phyloP scores from a whole-genome alignment of 2,329 filamentous ascomycete species.

The Pyrenophora tritici-repentis region DNA sequence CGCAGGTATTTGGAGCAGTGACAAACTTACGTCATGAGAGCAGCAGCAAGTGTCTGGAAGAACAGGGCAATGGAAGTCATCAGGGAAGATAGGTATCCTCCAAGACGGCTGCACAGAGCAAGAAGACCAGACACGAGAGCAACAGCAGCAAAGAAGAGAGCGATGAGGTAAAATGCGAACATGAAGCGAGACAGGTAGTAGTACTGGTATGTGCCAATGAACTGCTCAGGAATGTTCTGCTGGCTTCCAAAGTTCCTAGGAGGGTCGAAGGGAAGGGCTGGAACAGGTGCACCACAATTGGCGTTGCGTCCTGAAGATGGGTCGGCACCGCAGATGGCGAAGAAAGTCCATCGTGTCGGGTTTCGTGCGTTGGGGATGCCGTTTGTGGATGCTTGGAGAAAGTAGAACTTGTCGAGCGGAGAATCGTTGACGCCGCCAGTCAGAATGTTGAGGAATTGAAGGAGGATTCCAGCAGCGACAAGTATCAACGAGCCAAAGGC shows the following conservation, averaged over 20 bases:
- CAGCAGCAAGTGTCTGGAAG: conserved; percentile 68
- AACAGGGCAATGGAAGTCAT: conserved; percentile 66
- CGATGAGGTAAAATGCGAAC: conserved; percentile 88
- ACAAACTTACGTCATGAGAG: conserved; percentile 73
- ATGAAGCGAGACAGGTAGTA: conserved; percentile 90
- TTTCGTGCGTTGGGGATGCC: conserved; percentile 63
- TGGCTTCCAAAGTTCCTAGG: conserved; percentile 65
- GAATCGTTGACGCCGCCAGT: conserved; percentile 60
- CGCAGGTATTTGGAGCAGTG: background rate
- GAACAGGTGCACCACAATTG: conserved; percentile 67
- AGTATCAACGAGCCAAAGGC: conserved; percentile 64
- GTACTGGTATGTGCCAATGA: conserved; percentile 66
- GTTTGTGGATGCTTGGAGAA: conserved; percentile 78
- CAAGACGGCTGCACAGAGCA: conserved; percentile 72
- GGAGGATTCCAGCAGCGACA: conserved; percentile 63
- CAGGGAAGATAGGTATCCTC: conserved; percentile 68
- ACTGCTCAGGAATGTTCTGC: conserved; percentile 57
- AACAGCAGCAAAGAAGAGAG: conserved; percentile 74
- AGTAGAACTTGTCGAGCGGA: conserved; percentile 78
- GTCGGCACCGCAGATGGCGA: conserved; percentile 74
- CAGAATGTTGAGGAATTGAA: conserved; percentile 70
- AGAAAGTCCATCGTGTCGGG: conserved; percentile 85
- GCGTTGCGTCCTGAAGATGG: conserved; percentile 56
- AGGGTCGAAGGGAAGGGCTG: conserved; percentile 69
- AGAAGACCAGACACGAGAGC: conserved; percentile 72